phyloP scores from a whole-genome alignment of 1,139 yeast genomes.

The Saccharomyces hybrid region DNA sequence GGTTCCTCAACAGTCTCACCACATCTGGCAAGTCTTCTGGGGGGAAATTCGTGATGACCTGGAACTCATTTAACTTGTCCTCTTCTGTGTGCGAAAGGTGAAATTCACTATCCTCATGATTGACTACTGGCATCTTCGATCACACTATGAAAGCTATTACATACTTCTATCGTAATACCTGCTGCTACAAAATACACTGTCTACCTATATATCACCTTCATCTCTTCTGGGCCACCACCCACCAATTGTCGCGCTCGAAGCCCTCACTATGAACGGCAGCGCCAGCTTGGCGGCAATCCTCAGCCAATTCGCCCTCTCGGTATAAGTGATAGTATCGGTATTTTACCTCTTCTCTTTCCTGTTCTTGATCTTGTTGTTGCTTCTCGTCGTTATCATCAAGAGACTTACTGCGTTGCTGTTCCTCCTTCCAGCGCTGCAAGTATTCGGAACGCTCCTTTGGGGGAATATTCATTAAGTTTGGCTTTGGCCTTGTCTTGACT shows the following conservation, averaged over 20 bases:
- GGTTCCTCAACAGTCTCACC: constrained; percentile 30
- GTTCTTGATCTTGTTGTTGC: constrained; percentile 6
- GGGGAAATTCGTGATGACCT: constrained; percentile 32
- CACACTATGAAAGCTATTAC: neutral
- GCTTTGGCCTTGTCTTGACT: constrained; percentile 16
- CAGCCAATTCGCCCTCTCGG: constrained; percentile 69
- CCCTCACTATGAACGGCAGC: constrained; percentile 61
- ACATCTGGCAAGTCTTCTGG: constrained; percentile 32
- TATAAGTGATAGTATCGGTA: constrained; percentile 86
- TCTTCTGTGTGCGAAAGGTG: constrained; percentile 34
- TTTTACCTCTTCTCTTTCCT: constrained; percentile 37
- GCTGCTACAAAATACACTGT: neutral
- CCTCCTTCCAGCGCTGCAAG: constrained; percentile 26
- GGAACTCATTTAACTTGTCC: constrained; percentile 34
- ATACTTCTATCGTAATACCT: neutral
- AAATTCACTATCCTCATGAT: constrained; percentile 18
- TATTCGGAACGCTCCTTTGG: constrained; percentile 24
- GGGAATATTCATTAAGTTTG: constrained; percentile 25
- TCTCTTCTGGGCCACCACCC: constrained; percentile 46
- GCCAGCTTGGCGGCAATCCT: constrained; percentile 62
- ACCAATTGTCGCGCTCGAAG: constrained; percentile 94
- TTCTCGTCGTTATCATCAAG: constrained; percentile 8
- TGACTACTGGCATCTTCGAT: constrained; percentile 23
- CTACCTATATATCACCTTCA: neutral
- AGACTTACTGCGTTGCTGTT: constrained; percentile 19